Conservation (phyloP, 306 rosid genomes). For the Ziziphus jujuba region DNA sequence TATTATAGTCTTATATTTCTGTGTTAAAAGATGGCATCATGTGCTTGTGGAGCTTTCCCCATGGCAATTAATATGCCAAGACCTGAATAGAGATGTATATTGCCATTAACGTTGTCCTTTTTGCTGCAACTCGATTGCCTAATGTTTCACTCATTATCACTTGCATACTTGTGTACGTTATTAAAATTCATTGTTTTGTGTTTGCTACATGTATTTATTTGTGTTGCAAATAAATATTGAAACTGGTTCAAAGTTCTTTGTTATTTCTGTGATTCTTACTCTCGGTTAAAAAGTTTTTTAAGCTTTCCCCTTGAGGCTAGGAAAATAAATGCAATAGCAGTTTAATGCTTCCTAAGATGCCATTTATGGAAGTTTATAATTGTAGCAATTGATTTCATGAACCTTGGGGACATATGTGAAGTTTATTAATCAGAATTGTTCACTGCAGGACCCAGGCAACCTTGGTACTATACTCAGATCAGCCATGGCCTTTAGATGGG, state of each 20-base stretch:
- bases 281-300: neutral
- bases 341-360: neutral
- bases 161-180: neutral
- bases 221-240: neutral
- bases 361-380: slow-evolving; percentile 4
- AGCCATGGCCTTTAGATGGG: slow-evolving; percentile 91
- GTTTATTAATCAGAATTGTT: slow-evolving; percentile 27
- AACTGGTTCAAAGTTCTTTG: neutral
- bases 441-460: slow-evolving; percentile 89
- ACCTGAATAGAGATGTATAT: too few relatives aligned
- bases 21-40: neutral
- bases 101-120: neutral
- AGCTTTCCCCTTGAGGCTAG: neutral
- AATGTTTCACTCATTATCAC: too few relatives aligned
- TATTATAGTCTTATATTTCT: slow-evolving; percentile 4
- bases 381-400: slow-evolving; percentile 23
- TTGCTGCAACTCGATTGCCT: neutral
- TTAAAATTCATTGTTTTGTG: neutral
- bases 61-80: too few relatives aligned
- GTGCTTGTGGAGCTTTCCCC: slow-evolving; percentile 3
- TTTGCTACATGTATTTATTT: too few relatives aligned
- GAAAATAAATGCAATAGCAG: neutral
- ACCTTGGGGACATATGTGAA: slow-evolving; percentile 15
- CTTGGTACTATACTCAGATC: slow-evolving; percentile 89
- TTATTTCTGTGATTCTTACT: neutral